Evolutionary conservation across 495 filamentous ascomycete species (phyloP), one percentile per base, ranked within the genome.

Genomic region (Amniculicola lignicola): DNA sequence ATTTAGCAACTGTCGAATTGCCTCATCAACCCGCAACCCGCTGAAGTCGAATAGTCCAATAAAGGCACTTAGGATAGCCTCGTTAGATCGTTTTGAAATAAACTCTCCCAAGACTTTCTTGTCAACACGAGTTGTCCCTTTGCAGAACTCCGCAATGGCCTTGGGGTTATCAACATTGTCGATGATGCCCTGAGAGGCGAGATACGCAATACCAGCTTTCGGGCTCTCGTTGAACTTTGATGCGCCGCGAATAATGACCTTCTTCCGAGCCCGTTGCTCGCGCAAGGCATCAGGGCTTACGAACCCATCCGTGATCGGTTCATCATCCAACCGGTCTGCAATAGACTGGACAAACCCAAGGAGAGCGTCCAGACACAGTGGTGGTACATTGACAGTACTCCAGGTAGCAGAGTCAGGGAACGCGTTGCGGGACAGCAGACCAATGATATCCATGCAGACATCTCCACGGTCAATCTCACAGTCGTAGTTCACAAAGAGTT

Each of bases 321-420:
- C 74, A 50, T 91, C 79, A 57, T 95, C 82, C 11, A 97, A 71
- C 51, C 93, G 78, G 60, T 96, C 92, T 10, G 89, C 84, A 51
- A 99, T 84, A 47, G 86, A 95, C 63, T 94, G 90, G 36, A 99
- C 79, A 60, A 90, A 97, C 14, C 90, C 83, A 12, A 99, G 77
- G 1, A 97, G 78, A 40, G 93, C 86, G 65, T 99, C 93, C 7
- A 99, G 74, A 65, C 94, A 99, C 16, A 99, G 70, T 2, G 94
- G 93, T 15, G 93, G 93, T 10, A 99, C 93, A 67, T 94, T 99
- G 22, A 93, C 96, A 0, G 93, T 99, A 69, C 93, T 99, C 93
- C 93, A 99, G 19, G 92, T 97, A 10, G 91, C 94, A 2, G 93
- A 95, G 65, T 99, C 93, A 6, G 93, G 93, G 62, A 99, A 90